Conservation (phyloP, 1,284 basidiomycete genomes). For the Naganishia albida region DNA sequence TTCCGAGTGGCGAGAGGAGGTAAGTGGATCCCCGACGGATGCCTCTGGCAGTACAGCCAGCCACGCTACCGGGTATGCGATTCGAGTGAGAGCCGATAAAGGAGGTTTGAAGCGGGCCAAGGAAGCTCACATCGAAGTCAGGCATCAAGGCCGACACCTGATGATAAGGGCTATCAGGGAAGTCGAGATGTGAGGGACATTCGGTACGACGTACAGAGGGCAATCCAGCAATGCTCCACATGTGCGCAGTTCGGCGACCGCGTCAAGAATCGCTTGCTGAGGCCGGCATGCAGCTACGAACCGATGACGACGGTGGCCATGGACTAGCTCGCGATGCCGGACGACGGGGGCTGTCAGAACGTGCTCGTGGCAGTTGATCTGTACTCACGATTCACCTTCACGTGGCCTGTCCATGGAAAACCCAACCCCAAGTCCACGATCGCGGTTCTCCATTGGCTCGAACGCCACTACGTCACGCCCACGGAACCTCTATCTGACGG, state of each 20-base stretch:
- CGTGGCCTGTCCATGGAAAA: background rate
- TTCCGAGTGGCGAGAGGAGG: too few relatives aligned
- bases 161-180: too few relatives aligned
- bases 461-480: background rate
- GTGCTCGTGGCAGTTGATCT: slow-evolving; percentile 7
- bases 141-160: background rate
- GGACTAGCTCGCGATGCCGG: background rate
- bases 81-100: background rate
- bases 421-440: background rate
- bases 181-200: background rate
- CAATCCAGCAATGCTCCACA: background rate
- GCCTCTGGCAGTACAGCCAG: background rate
- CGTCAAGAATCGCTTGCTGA: background rate
- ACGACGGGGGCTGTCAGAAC: background rate
- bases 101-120: background rate
- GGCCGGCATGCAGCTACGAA: background rate
- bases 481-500: background rate
- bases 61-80: background rate
- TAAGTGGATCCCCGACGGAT: background rate
- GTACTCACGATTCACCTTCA: slow-evolving; percentile 8
- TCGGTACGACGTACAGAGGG: background rate
- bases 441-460: background rate
- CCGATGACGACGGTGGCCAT: background rate
- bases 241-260: background rate
- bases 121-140: background rate